Percentiles rank a stretch among this genome's conserved stretches.
Evolutionary conservation across 2,329 filamentous ascomycete species (phyloP).

Genomic region (Phyllosticta citriasiana): DNA sequence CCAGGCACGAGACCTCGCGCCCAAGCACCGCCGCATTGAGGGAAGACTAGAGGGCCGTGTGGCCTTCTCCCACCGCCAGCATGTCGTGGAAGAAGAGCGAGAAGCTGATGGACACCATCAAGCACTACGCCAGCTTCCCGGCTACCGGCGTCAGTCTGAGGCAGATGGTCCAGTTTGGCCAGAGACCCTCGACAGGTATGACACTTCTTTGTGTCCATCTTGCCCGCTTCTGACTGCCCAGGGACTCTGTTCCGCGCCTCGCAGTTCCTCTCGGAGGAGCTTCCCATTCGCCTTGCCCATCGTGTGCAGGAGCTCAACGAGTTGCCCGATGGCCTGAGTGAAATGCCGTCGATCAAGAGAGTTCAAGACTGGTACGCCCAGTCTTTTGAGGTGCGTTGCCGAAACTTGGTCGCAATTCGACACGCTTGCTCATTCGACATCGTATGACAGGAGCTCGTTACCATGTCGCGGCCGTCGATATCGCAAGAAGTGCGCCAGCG

Average conservation of each 20-base stretch:
- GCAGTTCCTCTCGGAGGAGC: constrained; percentile 95
- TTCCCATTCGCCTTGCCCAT: constrained; percentile 92
- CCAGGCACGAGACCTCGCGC: not conserved
- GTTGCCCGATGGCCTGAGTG: constrained; percentile 88
- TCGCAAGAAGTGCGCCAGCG: constrained; percentile 66
- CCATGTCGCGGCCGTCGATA: constrained; percentile 67
- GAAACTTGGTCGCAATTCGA: not conserved
- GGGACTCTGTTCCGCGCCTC: constrained; percentile 95
- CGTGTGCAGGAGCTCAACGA: constrained; percentile 89
- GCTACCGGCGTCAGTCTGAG: constrained; percentile 83
- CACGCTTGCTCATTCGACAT: constrained; percentile 16
- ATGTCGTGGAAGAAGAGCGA: constrained; percentile 95
- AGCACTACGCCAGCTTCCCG: constrained; percentile 92
- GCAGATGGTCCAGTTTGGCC: constrained; percentile 99
- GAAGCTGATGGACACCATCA: constrained; percentile 91
- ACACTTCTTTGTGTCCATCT: not conserved
- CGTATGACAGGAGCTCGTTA: constrained; percentile 71
- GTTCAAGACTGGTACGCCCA: constrained; percentile 99
- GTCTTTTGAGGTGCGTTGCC: constrained; percentile 77
- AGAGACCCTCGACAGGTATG: constrained; percentile 64
- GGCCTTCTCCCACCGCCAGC: constrained; percentile 30
- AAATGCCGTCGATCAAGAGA: constrained; percentile 93
- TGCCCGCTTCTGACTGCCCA: constrained; percentile 5
- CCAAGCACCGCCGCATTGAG: constrained; percentile 4
- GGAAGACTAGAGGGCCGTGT: constrained; percentile 3